Percentiles rank a stretch among this genome's conserved stretches.
Evolutionary conservation across 352 stramenopile genomes (phyloP).

Genomic region (Phytophthora crassamura): DNA sequence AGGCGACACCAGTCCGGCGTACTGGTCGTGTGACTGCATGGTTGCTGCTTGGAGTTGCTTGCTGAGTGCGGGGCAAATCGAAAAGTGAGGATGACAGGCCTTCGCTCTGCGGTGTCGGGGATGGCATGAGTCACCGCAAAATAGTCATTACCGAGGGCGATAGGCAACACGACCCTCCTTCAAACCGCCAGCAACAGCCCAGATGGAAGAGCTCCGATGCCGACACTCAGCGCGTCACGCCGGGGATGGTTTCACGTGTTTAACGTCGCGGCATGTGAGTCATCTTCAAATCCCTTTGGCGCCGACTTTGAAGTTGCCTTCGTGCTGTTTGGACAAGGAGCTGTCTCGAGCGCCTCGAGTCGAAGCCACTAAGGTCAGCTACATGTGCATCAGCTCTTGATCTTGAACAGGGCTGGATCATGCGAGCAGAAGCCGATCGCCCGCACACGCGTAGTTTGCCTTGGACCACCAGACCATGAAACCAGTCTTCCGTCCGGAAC

Average conservation of each 20-base stretch:
- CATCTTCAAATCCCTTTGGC: constrained; percentile 19
- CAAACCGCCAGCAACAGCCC: too few relatives aligned
- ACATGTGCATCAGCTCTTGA: too few relatives aligned
- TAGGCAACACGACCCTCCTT: too few relatives aligned
- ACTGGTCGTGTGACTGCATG: constrained; percentile 25
- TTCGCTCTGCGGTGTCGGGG: background rate
- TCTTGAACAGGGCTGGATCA: too few relatives aligned
- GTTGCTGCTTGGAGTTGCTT: constrained; percentile 6
- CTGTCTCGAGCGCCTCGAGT: too few relatives aligned
- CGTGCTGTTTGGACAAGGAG: too few relatives aligned
- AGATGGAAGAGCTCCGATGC: background rate
- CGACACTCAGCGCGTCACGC: constrained; percentile 26
- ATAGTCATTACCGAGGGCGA: too few relatives aligned
- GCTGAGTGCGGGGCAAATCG: constrained; percentile 17
- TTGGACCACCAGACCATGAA: too few relatives aligned
- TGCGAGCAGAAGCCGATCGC: too few relatives aligned
- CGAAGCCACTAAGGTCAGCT: too few relatives aligned
- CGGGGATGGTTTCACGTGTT: constrained; percentile 1
- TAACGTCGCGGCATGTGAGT: background rate
- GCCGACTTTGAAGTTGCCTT: background rate
- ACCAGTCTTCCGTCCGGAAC: too few relatives aligned
- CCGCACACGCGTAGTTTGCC: too few relatives aligned
- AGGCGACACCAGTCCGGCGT: constrained; percentile 25
- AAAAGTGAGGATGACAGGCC: constrained; percentile 24
- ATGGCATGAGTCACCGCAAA: constrained; percentile 20